phyloP scores from a whole-genome alignment of 2,329 filamentous ascomycete genomes.

The Phyllosticta ampelicida region DNA sequence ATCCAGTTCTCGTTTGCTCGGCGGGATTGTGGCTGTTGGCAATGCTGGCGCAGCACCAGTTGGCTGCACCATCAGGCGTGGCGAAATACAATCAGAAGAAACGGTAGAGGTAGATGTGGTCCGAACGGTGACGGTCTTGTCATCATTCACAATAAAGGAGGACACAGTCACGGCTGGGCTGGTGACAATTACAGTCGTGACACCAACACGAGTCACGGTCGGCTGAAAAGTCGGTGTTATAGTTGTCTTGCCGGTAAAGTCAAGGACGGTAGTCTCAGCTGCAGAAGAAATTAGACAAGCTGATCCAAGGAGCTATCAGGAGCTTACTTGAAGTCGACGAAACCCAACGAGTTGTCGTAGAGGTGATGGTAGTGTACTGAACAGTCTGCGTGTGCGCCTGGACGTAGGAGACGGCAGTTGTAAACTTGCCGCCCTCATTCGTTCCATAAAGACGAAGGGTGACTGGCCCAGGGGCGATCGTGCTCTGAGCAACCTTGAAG shows the following conservation, averaged over 20 bases:
- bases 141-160: not conserved
- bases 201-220: not conserved
- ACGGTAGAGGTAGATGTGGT: not conserved
- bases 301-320: too few relatives aligned
- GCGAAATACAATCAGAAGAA: slow-evolving; percentile 1
- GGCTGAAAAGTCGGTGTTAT: not conserved
- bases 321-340: slow-evolving; percentile 3
- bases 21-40: not conserved
- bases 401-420: not conserved
- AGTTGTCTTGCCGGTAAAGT: slow-evolving; percentile 4
- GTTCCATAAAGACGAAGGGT: slow-evolving; percentile 2
- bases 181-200: slow-evolving; percentile 1
- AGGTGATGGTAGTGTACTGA: slow-evolving; percentile 1
- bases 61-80: not conserved
- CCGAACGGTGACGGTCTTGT: not conserved
- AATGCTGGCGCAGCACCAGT: not conserved
- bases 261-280: slow-evolving; percentile 1
- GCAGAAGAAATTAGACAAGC: not conserved
- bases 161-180: slow-evolving; percentile 1
- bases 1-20: not conserved
- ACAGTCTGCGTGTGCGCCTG: slow-evolving; percentile 1
- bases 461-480: slow-evolving; percentile 5
- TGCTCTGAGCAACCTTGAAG: slow-evolving; percentile 8
- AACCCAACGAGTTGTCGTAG: not conserved
- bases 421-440: slow-evolving; percentile 4